phyloP scores from a whole-genome alignment of 768 basidiomycete species.

The Rhodotorula taiwanensis region DNA sequence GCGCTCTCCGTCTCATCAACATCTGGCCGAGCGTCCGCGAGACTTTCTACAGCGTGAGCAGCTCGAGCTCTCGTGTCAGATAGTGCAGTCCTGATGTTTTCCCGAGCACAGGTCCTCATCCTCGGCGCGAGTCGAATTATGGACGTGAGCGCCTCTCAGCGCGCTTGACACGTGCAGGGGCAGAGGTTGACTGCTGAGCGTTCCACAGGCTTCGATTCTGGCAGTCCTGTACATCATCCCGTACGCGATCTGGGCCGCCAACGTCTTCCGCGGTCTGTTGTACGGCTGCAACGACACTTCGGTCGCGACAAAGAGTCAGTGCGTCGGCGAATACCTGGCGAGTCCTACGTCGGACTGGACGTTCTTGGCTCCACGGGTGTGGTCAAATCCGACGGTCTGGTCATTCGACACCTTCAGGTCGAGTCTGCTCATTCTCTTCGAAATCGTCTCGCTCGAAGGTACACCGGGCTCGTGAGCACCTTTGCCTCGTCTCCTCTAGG shows the following conservation, averaged over 20 bases:
- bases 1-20: conserved; percentile 82
- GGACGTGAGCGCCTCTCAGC: conserved; percentile 48
- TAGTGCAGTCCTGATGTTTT: too few relatives aligned
- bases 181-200: too few relatives aligned
- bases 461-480: too few relatives aligned
- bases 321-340: conserved; percentile 62
- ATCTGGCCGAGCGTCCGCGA: conserved; percentile 76
- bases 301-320: conserved; percentile 56
- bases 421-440: conserved; percentile 84
- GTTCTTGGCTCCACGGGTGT: conserved; percentile 74
- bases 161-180: too few relatives aligned
- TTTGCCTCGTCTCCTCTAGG: too few relatives aligned
- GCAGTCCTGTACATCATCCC: conserved; percentile 60
- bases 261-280: conserved; percentile 75
- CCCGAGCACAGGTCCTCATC: conserved; percentile 72
- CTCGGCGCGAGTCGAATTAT: conserved; percentile 76
- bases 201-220: conserved; percentile 60
- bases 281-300: conserved; percentile 71
- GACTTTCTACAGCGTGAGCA: conserved; percentile 56
- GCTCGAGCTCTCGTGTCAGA: not conserved
- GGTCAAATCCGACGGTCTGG: conserved; percentile 81
- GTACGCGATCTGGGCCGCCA: conserved; percentile 76
- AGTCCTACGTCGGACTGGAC: conserved; percentile 53
- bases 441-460: conserved; percentile 86
- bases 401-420: conserved; percentile 80